phyloP scores from a whole-genome alignment of 768 basidiomycete genomes.

The Multifurca ochricompacta region DNA sequence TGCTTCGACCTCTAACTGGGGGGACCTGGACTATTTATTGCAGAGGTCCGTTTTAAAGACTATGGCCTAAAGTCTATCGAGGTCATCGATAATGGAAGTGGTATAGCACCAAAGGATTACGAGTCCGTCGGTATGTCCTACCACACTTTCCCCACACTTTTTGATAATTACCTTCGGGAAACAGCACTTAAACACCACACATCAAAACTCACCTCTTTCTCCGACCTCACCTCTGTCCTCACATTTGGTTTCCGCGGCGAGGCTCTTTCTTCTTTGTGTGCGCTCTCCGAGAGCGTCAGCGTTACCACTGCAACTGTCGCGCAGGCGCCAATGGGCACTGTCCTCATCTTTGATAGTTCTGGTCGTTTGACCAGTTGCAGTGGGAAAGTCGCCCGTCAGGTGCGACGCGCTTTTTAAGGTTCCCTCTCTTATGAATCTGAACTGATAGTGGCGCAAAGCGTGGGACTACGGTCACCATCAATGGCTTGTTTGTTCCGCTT shows the following conservation, averaged over 20 bases:
- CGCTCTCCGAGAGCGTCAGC: slow-evolving; percentile 59
- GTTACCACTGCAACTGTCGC: slow-evolving; percentile 67
- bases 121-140: slow-evolving; percentile 59
- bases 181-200: slow-evolving; percentile 88
- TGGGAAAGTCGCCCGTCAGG: slow-evolving; percentile 71
- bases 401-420: slow-evolving; percentile 27
- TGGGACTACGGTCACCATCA: slow-evolving; percentile 76
- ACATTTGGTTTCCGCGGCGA: slow-evolving; percentile 97
- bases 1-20: background rate
- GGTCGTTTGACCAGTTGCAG: slow-evolving; percentile 49
- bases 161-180: background rate
- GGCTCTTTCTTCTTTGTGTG: slow-evolving; percentile 89
- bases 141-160: background rate
- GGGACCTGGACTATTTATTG: background rate
- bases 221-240: slow-evolving; percentile 60
- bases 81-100: slow-evolving; percentile 87
- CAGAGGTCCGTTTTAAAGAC: slow-evolving; percentile 88
- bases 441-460: slow-evolving; percentile 41
- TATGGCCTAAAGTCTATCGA: slow-evolving; percentile 78
- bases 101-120: slow-evolving; percentile 73
- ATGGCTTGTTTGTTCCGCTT: slow-evolving; percentile 67
- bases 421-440: background rate
- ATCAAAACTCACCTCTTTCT: slow-evolving; percentile 75
- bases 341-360: slow-evolving; percentile 61
- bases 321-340: slow-evolving; percentile 71